phyloP scores from a whole-genome alignment of 805 yeast species.

The Cyberlindnera xishuangbannaensis region DNA sequence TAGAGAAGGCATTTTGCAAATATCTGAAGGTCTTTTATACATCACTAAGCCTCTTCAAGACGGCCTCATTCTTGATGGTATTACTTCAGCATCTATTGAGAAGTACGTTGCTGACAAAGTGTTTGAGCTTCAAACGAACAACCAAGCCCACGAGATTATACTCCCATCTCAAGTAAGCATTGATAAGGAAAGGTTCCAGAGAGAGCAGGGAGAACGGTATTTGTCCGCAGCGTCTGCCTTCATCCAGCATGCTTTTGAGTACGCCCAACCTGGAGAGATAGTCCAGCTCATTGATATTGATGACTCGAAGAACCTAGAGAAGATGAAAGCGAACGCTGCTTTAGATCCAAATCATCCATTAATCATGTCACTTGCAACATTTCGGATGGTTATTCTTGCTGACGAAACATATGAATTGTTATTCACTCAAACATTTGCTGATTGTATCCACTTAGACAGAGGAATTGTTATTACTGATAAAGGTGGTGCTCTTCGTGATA shows the following conservation, averaged over 20 bases:
- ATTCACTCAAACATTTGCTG: constrained; percentile 62
- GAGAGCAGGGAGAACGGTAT: constrained; percentile 71
- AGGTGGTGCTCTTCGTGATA: constrained; percentile 64
- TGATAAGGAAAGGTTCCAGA: constrained; percentile 56
- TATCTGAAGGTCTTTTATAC: constrained; percentile 82
- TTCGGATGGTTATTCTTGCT: constrained; percentile 90
- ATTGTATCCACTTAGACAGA: constrained; percentile 61
- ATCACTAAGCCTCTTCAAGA: constrained; percentile 86
- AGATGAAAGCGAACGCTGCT: constrained; percentile 63
- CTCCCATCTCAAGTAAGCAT: constrained; percentile 56
- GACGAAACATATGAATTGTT: constrained; percentile 89
- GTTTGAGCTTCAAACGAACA: constrained; percentile 30
- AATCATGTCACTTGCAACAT: constrained; percentile 73
- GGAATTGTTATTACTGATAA: constrained; percentile 40
- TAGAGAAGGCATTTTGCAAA: constrained; percentile 71
- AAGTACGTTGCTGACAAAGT: constrained; percentile 62
- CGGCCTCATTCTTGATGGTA: constrained; percentile 54
- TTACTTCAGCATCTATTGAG: constrained; percentile 60
- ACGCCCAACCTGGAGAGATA: constrained; percentile 67
- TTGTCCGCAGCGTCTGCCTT: constrained; percentile 83
- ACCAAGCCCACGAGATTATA: constrained; percentile 33
- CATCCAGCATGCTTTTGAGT: constrained; percentile 82
- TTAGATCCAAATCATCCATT: constrained; percentile 76
- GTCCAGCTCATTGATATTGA: constrained; percentile 39
- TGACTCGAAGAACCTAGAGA: constrained; percentile 24